Evolutionary conservation across 768 basidiomycete species (phyloP), one percentile per base, ranked within the genome.

Genomic region (Kwoniella heveanensis): DNA sequence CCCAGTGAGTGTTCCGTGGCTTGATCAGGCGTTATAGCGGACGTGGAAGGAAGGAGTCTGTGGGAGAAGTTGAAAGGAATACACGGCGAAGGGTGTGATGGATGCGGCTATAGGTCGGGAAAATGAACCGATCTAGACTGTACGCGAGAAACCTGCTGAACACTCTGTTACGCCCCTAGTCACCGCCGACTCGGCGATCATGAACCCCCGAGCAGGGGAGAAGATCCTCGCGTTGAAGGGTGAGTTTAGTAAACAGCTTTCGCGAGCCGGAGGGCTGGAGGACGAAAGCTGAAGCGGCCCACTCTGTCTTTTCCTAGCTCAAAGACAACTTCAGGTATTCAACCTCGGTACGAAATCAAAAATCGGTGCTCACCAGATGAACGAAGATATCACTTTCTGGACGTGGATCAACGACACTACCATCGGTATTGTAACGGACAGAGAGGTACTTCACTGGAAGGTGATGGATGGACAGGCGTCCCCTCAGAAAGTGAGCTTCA

Each of bases 331-430:
- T 26, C 96, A 99, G 81, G 87, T 98, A 66, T 99, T 98, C 84
- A 95, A 98, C 81, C 91, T 99, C 70, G 94, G 95, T 70, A 89
- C 90, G 10, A 98, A 98, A 84, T 88, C 90, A 79, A 98, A 98
- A 83, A 91, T 99, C 81, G 95, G 95, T 77, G 91, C 94, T 26
- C 92, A 98, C 78, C 83, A 88, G 64, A 96, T 88, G 83, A 89
- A 87, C 77, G 93, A 97, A 77, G 95, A 99, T 77, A 85, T 96
- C 56, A 88, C 92, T 25, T 99, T 96, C 82, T 99, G 96, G 96
- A 97, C 96, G 79, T 99, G 96, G 96, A 87, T 97, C 39, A 90
- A 88, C 51, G 89, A 92, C 66, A 86, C 87, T 19, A 90, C 90
- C 27, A 88, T 99, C 66, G 96, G 96, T 73, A 86, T 98, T 82